These are phyloP conservation scores for Fusarium nanum DNA, from an alignment of 2,329 filamentous ascomycete species.

Conservation along the genomic window DNA sequence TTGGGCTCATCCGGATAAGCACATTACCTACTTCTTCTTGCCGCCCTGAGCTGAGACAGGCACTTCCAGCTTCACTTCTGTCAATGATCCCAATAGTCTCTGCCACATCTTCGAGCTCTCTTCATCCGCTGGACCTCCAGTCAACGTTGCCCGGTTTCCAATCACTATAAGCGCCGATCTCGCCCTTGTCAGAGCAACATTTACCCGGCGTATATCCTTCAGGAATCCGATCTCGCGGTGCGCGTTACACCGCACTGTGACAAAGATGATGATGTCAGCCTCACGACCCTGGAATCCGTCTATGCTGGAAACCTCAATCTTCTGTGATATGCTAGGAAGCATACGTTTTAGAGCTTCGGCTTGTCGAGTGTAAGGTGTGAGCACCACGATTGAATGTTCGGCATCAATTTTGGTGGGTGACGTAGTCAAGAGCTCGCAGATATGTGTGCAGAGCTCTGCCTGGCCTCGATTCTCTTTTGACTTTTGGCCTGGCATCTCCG, in stretches of 20 bases:
- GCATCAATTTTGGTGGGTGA: neutral
- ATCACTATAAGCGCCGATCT: slow-evolving; percentile 52
- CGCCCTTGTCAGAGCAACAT: slow-evolving; percentile 55
- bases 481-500: slow-evolving; percentile 53
- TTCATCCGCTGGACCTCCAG: slow-evolving; percentile 8
- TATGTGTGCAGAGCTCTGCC: slow-evolving; percentile 49
- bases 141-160: slow-evolving; percentile 48
- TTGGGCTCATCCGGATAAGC: neutral
- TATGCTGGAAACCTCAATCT: slow-evolving; percentile 53
- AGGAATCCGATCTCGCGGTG: slow-evolving; percentile 55
- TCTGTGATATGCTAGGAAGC: slow-evolving; percentile 30
- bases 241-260: slow-evolving; percentile 57
- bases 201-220: slow-evolving; percentile 55
- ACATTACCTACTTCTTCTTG: neutral
- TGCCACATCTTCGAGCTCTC: slow-evolving; percentile 5
- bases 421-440: slow-evolving; percentile 49
- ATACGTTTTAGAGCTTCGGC: slow-evolving; percentile 47
- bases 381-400: slow-evolving; percentile 49
- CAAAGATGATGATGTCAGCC: slow-evolving; percentile 57
- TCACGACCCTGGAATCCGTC: slow-evolving; percentile 58
- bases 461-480: slow-evolving; percentile 56
- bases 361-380: slow-evolving; percentile 57
- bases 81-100: slow-evolving; percentile 4
- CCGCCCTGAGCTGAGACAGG: neutral
- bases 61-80: neutral